Percentiles rank a stretch among this genome's conserved stretches.
Conservation (phyloP, 1,139 yeast genomes). For the Geotrichum macrosporum region DNA sequence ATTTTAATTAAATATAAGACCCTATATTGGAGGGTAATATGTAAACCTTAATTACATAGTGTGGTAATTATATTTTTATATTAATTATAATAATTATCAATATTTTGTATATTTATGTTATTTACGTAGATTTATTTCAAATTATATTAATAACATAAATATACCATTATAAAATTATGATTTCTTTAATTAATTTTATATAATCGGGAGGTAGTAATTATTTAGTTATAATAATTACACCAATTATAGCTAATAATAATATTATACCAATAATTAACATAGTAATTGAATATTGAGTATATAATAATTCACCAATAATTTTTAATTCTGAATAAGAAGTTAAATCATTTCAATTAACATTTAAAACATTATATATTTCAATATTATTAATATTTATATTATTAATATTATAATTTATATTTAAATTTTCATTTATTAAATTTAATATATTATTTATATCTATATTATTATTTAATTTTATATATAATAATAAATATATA, state of each 20-base stretch:
- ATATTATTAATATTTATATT: slow-evolving; percentile 17
- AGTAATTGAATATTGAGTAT: slow-evolving; percentile 26
- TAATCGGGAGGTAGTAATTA: too few species aligned
- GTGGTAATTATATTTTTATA: too few species aligned
- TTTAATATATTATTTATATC: slow-evolving; percentile 24
- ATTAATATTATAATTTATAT: slow-evolving; percentile 16
- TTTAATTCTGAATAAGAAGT: slow-evolving; percentile 23
- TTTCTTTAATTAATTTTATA: too few species aligned
- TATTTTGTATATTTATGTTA: too few species aligned
- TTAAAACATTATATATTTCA: slow-evolving; percentile 20
- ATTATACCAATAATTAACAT: slow-evolving; percentile 24
- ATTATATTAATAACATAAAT: too few species aligned
- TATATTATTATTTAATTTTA: slow-evolving; percentile 20
- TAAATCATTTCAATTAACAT: slow-evolving; percentile 21
- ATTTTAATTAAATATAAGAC: too few species aligned
- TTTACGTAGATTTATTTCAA: too few species aligned
- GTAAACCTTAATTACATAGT: too few species aligned
- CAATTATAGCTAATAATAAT: slow-evolving; percentile 25
- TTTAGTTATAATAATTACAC: slow-evolving; percentile 23
- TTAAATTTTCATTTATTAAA: slow-evolving; percentile 19
- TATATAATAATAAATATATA: slow-evolving; percentile 20
- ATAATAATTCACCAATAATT: slow-evolving; percentile 26
- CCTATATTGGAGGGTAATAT: too few species aligned
- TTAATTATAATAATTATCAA: too few species aligned
- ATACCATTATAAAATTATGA: too few species aligned